Evolutionary conservation across 2,329 filamentous ascomycete genomes (phyloP).

Genomic region (Trichophyton benhamiae): DNA sequence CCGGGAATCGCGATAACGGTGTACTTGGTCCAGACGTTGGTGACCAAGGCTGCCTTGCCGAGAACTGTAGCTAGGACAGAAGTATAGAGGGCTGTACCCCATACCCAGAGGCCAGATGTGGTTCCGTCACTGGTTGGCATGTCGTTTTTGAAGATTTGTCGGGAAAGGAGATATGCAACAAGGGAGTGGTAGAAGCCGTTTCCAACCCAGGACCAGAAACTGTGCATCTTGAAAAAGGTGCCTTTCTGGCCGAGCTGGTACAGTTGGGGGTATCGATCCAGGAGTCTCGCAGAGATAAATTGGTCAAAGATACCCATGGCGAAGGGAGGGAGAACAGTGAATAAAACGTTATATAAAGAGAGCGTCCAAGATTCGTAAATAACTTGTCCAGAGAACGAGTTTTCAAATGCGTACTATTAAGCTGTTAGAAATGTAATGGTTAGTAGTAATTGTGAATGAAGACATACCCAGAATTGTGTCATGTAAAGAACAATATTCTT

Average conservation of each 20-base stretch:
- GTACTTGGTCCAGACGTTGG: conserved; percentile 98
- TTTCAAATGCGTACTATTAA: conserved; percentile 82
- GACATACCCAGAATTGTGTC: conserved; percentile 93
- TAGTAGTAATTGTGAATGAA: background rate
- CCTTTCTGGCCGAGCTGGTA: conserved; percentile 90
- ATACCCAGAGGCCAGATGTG: conserved; percentile 89
- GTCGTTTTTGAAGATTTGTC: conserved; percentile 72
- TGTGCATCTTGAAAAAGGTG: conserved; percentile 82
- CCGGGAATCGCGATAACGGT: conserved; percentile 91
- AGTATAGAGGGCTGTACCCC: conserved; percentile 91
- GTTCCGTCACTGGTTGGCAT: conserved; percentile 66
- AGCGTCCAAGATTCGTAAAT: conserved; percentile 99
- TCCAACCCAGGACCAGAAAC: conserved; percentile 82
- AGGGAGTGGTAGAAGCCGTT: conserved; percentile 95
- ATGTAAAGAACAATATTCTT: conserved; percentile 98
- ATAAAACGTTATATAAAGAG: conserved; percentile 99
- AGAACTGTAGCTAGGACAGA: conserved; percentile 87
- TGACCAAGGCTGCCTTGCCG: conserved; percentile 86
- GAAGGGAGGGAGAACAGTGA: conserved; percentile 84
- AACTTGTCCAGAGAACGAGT: conserved; percentile 91
- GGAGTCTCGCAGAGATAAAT: conserved; percentile 82
- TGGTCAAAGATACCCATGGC: conserved; percentile 95
- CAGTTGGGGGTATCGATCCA: conserved; percentile 92
- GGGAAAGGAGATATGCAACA: conserved; percentile 73
- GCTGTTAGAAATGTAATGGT: conserved; percentile 16